Percentiles rank a stretch among this genome's conserved stretches.
Evolutionary conservation across 192 early-diverging fungal genomes (phyloP).

Genomic region (Backusella tarrabulga): DNA sequence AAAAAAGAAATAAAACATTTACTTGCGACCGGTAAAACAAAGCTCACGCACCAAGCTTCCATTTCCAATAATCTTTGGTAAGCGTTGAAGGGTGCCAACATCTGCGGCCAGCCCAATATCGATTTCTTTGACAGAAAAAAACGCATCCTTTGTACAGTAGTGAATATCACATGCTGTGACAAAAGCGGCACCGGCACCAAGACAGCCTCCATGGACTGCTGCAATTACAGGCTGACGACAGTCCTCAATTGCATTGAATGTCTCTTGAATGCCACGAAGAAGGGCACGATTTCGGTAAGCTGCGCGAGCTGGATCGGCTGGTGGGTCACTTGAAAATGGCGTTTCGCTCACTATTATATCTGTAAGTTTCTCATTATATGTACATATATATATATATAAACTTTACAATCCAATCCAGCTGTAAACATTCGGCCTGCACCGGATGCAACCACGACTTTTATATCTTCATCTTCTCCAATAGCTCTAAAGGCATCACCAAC

Average conservation of each 20-base stretch:
- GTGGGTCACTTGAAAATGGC: neutral
- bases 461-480: conserved; percentile 59
- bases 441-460: conserved; percentile 77
- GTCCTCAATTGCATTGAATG: conserved; percentile 77
- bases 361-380: too few species aligned
- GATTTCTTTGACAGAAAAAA: conserved; percentile 89
- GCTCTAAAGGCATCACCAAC: conserved; percentile 57
- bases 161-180: conserved; percentile 94
- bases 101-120: conserved; percentile 95
- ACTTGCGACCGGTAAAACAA: conserved; percentile 80
- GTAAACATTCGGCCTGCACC: conserved; percentile 79
- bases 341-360: neutral
- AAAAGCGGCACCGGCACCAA: conserved; percentile 86
- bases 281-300: neutral
- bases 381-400: too few species aligned
- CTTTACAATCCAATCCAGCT: conserved; percentile 79
- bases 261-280: conserved; percentile 50
- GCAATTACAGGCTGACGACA: conserved; percentile 89
- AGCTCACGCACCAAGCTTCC: conserved; percentile 88
- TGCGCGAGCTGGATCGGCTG: neutral
- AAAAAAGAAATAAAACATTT: conserved; percentile 16
- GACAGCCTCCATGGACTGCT: conserved; percentile 78
- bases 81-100: conserved; percentile 89
- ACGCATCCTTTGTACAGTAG: conserved; percentile 70
- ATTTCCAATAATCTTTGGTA: conserved; percentile 94